A percentile compares a stretch with the other conserved stretches of the same genome.
These are phyloP conservation scores for Aspergillus pseudotamarii DNA, from an alignment of 2,329 filamentous ascomycete species.

Conservation along the genomic window DNA sequence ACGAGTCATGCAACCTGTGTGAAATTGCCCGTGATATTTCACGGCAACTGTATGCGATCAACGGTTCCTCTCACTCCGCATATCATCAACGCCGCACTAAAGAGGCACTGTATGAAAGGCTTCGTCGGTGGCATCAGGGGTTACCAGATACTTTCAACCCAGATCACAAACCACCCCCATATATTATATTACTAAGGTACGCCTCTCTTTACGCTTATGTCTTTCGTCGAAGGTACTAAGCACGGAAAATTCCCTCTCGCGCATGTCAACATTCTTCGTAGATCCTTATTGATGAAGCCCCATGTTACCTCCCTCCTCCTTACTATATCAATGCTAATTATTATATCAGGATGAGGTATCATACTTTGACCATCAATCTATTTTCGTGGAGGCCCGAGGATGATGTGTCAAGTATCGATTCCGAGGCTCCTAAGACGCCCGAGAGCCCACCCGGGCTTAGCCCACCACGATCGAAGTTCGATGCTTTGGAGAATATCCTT, in stretches of 20 bases:
- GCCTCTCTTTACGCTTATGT: neutral
- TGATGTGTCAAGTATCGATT: slow-evolving; percentile 16
- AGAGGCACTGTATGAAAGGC: slow-evolving; percentile 32
- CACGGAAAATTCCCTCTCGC: neutral
- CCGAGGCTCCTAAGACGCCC: slow-evolving; percentile 30
- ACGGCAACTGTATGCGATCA: slow-evolving; percentile 31
- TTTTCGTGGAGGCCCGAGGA: slow-evolving; percentile 33
- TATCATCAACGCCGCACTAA: slow-evolving; percentile 25
- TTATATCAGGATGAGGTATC: slow-evolving; percentile 37
- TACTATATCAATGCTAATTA: neutral
- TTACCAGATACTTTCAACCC: slow-evolving; percentile 34
- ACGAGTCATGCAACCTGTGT: slow-evolving; percentile 37
- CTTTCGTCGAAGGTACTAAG: too few relatives aligned
- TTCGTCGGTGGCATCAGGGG: slow-evolving; percentile 33
- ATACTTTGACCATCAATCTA: slow-evolving; percentile 39
- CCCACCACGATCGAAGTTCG: slow-evolving; percentile 22
- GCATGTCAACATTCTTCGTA: neutral
- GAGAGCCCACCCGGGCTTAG: slow-evolving; percentile 30
- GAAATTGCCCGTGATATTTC: slow-evolving; percentile 42
- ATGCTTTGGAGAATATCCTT: slow-evolving; percentile 26
- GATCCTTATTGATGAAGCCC: neutral
- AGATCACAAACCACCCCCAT: slow-evolving; percentile 32
- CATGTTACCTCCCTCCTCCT: neutral
- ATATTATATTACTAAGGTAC: slow-evolving; percentile 37
- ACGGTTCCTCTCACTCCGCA: slow-evolving; percentile 8